Evolutionary conservation across 1,139 yeast species (phyloP).

Genomic region (Wickerhamomyces sp.): DNA sequence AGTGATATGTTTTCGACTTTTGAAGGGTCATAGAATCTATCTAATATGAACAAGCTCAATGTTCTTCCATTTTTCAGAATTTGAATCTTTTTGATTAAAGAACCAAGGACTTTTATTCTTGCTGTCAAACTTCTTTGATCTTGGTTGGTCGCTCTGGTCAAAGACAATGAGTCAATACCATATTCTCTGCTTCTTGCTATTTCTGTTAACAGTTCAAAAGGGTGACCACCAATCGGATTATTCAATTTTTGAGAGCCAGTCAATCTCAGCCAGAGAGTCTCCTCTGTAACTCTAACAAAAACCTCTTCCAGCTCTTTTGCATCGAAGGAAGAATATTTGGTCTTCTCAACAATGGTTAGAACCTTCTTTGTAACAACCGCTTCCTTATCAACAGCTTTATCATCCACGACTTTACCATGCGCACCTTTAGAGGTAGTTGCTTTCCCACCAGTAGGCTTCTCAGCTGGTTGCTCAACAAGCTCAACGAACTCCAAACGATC

Average conservation of each 20-base stretch:
- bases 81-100: conserved; percentile 41
- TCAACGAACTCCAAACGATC: conserved; percentile 13
- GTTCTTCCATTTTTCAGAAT: conserved; percentile 42
- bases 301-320: too few relatives aligned
- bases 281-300: conserved; percentile 31
- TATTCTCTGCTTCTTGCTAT: conserved; percentile 49
- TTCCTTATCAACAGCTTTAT: too few relatives aligned
- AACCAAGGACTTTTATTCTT: conserved; percentile 48
- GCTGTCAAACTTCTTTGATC: conserved; percentile 69
- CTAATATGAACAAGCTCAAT: conserved; percentile 45
- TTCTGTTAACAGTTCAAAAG: conserved; percentile 38
- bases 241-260: conserved; percentile 38
- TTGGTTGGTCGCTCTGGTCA: conserved; percentile 54
- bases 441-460: conserved; percentile 1
- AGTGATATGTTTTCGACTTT: conserved; percentile 6
- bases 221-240: conserved; percentile 35
- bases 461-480: background rate
- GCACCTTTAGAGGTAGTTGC: conserved; percentile 11
- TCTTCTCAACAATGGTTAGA: too few relatives aligned
- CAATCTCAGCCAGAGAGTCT: conserved; percentile 35
- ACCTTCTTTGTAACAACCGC: too few relatives aligned
- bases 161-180: conserved; percentile 56
- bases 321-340: too few relatives aligned
- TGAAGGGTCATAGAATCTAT: conserved; percentile 32
- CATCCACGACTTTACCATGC: background rate